phyloP scores from a whole-genome alignment of 306 rosid species.

The Argentina anserina region DNA sequence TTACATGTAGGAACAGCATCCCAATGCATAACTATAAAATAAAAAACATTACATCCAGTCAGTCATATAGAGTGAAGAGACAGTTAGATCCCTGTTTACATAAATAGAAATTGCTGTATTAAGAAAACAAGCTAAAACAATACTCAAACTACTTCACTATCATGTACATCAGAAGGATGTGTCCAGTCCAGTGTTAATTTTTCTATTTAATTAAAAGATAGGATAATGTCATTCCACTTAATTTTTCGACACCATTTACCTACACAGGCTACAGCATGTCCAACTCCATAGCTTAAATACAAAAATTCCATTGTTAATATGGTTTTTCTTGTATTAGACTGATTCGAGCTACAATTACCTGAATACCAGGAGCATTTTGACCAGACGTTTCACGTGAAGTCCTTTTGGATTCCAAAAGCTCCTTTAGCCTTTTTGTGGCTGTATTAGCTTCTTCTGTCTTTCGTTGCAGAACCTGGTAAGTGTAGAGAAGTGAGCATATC shows the following conservation, averaged over 20 bases:
- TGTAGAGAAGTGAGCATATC: conserved; percentile 11
- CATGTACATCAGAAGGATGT: not conserved
- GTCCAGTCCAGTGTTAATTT: not conserved
- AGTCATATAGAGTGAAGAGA: not conserved
- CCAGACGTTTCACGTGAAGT: conserved; percentile 64
- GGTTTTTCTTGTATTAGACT: not conserved
- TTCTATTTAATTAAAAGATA: too few species aligned
- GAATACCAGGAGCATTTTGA: conserved; percentile 73
- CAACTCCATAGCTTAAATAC: not conserved
- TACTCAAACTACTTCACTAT: not conserved
- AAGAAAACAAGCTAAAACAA: not conserved
- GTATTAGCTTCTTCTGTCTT: conserved; percentile 92
- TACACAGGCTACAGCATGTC: not conserved
- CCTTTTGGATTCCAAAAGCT: conserved; percentile 81
- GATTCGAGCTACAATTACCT: conserved; percentile 43
- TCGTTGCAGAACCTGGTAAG: conserved; percentile 79
- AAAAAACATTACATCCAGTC: not conserved
- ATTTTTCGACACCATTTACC: not conserved
- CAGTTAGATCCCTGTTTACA: not conserved
- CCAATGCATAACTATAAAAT: not conserved
- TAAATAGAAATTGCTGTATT: not conserved
- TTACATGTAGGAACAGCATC: conserved; percentile 3
- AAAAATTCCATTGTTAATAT: not conserved
- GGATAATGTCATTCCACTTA: not conserved
- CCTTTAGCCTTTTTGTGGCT: conserved; percentile 93